phyloP scores from a whole-genome alignment of 2,329 filamentous ascomycete genomes.

The Ramularia endophylla region DNA sequence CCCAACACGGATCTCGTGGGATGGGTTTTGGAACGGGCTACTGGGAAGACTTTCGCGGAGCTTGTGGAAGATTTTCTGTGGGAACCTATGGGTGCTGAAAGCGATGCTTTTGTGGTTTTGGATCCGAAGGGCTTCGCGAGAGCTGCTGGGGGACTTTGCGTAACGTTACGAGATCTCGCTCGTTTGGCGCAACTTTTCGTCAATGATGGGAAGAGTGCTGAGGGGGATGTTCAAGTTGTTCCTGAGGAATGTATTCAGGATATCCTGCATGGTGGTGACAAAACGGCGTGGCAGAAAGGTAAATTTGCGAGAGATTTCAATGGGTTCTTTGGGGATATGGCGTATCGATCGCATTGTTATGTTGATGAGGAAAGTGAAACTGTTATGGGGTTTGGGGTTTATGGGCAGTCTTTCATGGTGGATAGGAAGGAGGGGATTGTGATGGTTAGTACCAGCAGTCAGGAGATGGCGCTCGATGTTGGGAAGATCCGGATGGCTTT shows the following conservation, averaged over 20 bases:
- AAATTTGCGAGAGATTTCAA: conserved; percentile 10
- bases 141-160: conserved; percentile 19
- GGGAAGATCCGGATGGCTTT: conserved; percentile 8
- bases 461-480: conserved; percentile 8
- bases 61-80: conserved; percentile 18
- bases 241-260: conserved; percentile 19
- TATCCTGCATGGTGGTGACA: conserved; percentile 14
- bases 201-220: conserved; percentile 5
- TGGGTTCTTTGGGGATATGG: conserved; percentile 3
- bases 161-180: conserved; percentile 19
- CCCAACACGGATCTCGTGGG: conserved; percentile 23
- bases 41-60: conserved; percentile 15
- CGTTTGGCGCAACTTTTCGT: conserved; percentile 17
- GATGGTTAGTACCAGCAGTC: conserved; percentile 18
- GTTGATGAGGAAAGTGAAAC: conserved; percentile 8
- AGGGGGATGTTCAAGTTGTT: conserved; percentile 10
- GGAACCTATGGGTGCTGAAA: conserved; percentile 22
- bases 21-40: conserved; percentile 20
- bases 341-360: conserved; percentile 17
- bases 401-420: conserved; percentile 19
- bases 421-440: conserved; percentile 21
- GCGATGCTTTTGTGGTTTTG: conserved; percentile 16
- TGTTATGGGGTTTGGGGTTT: conserved; percentile 16
- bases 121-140: conserved; percentile 17
- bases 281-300: conserved; percentile 10